These are phyloP conservation scores for Camptophora hylomeconis DNA, from an alignment of 2,329 filamentous ascomycete genomes.

Conservation along the genomic window DNA sequence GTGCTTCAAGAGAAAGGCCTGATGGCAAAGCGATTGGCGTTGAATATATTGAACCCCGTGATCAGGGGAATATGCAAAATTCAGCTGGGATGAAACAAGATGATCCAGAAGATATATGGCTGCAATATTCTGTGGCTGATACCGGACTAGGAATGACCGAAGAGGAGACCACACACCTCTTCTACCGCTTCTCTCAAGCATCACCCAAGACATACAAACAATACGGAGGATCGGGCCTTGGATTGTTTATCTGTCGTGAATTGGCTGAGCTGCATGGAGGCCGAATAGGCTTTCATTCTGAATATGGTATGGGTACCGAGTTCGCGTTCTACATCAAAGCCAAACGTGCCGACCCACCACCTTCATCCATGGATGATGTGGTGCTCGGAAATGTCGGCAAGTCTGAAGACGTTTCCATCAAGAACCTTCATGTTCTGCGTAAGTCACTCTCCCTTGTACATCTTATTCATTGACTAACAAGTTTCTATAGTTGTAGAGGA, in stretches of 20 bases:
- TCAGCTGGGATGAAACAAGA: no score
- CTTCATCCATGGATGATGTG: no score
- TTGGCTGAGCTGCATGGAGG: constrained; percentile 68
- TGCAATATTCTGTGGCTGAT: constrained; percentile 62
- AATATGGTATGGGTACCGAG: constrained; percentile 40
- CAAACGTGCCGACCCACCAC: constrained; percentile 1
- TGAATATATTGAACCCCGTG: constrained; percentile 34
- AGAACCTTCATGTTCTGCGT: no score
- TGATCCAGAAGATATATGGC: constrained; percentile 48
- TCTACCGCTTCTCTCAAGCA: constrained; percentile 67
- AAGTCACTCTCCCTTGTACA: no score
- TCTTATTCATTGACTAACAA: no score
- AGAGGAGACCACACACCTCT: constrained; percentile 59
- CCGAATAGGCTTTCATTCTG: constrained; percentile 57
- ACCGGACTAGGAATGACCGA: constrained; percentile 60
- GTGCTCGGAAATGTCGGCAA: no score
- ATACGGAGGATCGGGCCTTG: constrained; percentile 66
- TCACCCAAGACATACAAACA: constrained; percentile 63
- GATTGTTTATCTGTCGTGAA: constrained; percentile 64
- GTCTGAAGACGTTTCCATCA: no score
- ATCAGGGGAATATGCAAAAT: no score
- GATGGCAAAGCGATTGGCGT: not conserved
- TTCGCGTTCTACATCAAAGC: constrained; percentile 46
- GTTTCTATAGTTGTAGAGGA: constrained; percentile 31
- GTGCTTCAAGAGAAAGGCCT: constrained; percentile 31